Conservation (phyloP, 371 early-diverging fungal species). For the Mortierella sp. region DNA sequence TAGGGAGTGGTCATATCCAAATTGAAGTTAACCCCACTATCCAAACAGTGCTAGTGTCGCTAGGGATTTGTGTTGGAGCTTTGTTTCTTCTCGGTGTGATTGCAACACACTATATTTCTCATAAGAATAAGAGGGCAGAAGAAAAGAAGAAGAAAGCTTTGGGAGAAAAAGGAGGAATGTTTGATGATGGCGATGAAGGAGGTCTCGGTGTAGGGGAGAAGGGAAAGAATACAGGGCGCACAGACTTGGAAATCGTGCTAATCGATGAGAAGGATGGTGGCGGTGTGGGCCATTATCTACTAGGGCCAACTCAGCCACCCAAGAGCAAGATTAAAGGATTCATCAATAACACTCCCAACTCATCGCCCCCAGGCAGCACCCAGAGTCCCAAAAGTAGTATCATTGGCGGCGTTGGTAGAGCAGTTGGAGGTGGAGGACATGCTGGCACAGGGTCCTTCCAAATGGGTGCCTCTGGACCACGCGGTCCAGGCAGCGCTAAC, state of each 20-base stretch:
- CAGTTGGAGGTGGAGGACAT: constrained; percentile 17
- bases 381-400: constrained; percentile 20
- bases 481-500: constrained; percentile 8
- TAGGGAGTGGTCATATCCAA: neutral
- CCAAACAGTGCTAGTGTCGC: constrained; percentile 22
- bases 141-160: constrained; percentile 23
- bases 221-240: neutral
- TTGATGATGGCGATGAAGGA: neutral
- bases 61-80: constrained; percentile 30
- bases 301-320: neutral
- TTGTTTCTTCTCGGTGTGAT: constrained; percentile 37
- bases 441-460: constrained; percentile 16
- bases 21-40: constrained; percentile 37
- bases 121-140: constrained; percentile 35
- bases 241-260: neutral
- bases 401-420: constrained; percentile 29
- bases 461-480: constrained; percentile 14
- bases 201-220: neutral
- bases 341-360: neutral
- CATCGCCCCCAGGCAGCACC: neutral
- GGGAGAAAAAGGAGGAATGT: neutral
- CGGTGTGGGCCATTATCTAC: neutral
- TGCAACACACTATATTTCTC: constrained; percentile 29
- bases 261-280: constrained; percentile 19
- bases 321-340: neutral